Conservation (phyloP, 2,329 filamentous ascomycete genomes). For the Seiridium cupressi region DNA sequence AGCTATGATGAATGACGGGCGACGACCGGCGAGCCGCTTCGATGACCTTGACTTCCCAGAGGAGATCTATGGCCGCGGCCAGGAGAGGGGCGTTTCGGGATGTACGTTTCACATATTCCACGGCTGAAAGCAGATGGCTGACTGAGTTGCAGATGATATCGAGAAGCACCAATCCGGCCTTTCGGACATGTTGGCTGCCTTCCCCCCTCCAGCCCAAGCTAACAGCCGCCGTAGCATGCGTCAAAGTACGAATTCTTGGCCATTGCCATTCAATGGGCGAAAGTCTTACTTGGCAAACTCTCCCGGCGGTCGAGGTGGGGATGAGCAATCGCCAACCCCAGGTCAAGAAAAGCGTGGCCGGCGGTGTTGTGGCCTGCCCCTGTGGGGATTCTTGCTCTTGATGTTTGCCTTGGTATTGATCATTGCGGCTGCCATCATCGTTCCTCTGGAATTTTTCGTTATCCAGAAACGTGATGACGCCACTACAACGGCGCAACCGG, state of each 20-base stretch:
- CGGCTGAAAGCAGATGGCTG: conserved; percentile 4
- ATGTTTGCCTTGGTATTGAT: conserved; percentile 67
- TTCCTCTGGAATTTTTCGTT: conserved; percentile 70
- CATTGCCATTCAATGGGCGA: conserved; percentile 33
- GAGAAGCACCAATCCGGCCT: conserved; percentile 51
- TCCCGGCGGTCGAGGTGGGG: not conserved
- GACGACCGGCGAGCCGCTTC: conserved; percentile 58
- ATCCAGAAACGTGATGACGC: conserved; percentile 43
- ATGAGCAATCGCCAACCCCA: not conserved
- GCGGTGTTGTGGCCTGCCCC: conserved; percentile 79
- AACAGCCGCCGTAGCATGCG: conserved; percentile 38
- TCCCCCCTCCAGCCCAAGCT: conserved; percentile 59
- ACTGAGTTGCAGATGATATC: conserved; percentile 27
- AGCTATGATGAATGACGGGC: conserved; percentile 82
- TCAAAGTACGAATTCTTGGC: conserved; percentile 51
- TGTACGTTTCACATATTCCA: conserved; percentile 6
- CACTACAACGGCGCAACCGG: not conserved
- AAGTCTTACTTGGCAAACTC: conserved; percentile 17
- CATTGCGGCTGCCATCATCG: conserved; percentile 76
- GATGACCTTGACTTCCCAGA: conserved; percentile 52
- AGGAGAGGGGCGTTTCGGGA: conserved; percentile 31
- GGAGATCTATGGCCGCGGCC: conserved; percentile 37
- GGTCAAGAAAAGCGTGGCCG: conserved; percentile 35
- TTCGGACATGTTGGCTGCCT: conserved; percentile 65
- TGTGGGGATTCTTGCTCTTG: conserved; percentile 72